Evolutionary conservation across 1,284 basidiomycete genomes (phyloP).

Genomic region (Ceratobasidium papillatum): DNA sequence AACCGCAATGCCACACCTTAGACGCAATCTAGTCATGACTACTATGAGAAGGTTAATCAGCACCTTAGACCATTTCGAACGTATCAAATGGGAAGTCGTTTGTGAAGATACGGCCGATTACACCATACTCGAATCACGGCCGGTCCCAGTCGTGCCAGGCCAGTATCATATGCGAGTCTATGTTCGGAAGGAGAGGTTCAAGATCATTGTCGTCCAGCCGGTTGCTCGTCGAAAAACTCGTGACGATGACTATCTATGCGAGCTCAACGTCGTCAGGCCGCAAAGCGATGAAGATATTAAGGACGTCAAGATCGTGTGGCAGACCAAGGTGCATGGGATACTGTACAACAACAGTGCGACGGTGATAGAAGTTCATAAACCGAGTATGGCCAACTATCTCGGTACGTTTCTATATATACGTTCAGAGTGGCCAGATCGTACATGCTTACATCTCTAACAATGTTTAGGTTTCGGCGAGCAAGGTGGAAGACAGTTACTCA

Average conservation of each 20-base stretch:
- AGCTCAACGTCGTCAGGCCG: background rate
- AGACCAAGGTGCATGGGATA: constrained; percentile 18
- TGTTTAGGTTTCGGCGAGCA: constrained; percentile 39
- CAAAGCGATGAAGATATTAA: background rate
- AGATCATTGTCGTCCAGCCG: constrained; percentile 9
- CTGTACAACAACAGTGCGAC: background rate
- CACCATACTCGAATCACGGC: constrained; percentile 30
- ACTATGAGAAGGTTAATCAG: background rate
- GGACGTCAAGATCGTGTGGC: constrained; percentile 39
- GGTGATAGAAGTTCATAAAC: constrained; percentile 16
- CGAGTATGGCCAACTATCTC: constrained; percentile 13
- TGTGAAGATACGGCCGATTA: constrained; percentile 5
- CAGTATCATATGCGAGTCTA: constrained; percentile 11
- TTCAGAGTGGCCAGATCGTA: background rate
- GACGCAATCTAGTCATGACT: constrained; percentile 17
- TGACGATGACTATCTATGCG: background rate
- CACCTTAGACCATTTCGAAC: constrained; percentile 15
- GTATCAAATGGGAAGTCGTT: constrained; percentile 4
- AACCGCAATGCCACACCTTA: background rate
- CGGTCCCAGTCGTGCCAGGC: background rate
- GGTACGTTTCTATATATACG: background rate
- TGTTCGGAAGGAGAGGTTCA: constrained; percentile 10
- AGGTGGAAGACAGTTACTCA: constrained; percentile 39
- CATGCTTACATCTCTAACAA: constrained; percentile 4
- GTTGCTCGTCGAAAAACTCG: background rate